Conservation (phyloP, 768 basidiomycete genomes). For the Auricularia auricula-judae region DNA sequence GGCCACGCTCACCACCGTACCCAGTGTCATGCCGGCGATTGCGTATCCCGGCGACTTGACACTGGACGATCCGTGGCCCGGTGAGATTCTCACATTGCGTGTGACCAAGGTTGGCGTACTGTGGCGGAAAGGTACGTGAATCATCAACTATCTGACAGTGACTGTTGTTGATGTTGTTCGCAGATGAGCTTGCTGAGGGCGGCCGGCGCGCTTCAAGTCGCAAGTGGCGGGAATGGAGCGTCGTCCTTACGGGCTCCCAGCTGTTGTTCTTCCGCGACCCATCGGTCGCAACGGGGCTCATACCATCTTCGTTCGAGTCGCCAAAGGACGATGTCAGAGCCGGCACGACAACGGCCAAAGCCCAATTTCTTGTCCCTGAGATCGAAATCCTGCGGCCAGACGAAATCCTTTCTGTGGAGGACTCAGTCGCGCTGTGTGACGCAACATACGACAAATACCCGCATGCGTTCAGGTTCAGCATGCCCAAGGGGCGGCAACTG, state of each 20-base stretch:
- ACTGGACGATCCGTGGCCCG: background rate
- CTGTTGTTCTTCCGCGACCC: conserved; percentile 80
- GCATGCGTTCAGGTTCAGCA: conserved; percentile 66
- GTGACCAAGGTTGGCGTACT: conserved; percentile 75
- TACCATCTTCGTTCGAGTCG: conserved; percentile 13
- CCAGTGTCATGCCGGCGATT: conserved; percentile 12
- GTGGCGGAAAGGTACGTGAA: conserved; percentile 46
- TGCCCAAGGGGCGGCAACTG: conserved; percentile 69
- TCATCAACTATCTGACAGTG: background rate
- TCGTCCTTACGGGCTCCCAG: conserved; percentile 82
- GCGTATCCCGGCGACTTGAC: conserved; percentile 4
- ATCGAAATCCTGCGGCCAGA: conserved; percentile 59
- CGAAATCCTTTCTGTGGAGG: conserved; percentile 68
- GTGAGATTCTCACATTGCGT: conserved; percentile 31
- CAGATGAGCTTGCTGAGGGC: conserved; percentile 54
- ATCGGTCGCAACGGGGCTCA: conserved; percentile 39
- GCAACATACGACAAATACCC: conserved; percentile 62
- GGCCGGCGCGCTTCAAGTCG: conserved; percentile 65
- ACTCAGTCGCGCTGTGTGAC: conserved; percentile 74
- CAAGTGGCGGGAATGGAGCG: conserved; percentile 84
- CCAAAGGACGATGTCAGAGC: background rate
- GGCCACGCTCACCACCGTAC: conserved; percentile 8
- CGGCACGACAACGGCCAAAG: background rate
- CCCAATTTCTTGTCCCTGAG: conserved; percentile 26
- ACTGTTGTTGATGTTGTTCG: conserved; percentile 21